Evolutionary conservation across 768 basidiomycete genomes (phyloP).

Genomic region (Trametes punicea): DNA sequence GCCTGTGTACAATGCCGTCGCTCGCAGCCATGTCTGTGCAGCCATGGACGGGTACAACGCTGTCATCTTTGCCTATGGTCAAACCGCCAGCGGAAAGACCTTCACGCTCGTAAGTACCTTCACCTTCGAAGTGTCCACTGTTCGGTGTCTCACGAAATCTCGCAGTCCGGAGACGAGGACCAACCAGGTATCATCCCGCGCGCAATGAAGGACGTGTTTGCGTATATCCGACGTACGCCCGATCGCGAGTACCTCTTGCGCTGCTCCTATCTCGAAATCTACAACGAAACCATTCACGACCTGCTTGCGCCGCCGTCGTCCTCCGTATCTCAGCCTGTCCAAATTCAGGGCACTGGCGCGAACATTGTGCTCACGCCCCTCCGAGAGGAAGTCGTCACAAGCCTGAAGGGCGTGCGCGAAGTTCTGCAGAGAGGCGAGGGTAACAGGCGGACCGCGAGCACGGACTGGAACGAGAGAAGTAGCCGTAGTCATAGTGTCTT

Average conservation of each 20-base stretch:
- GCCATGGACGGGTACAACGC: slow-evolving; percentile 98
- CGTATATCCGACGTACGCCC: slow-evolving; percentile 72
- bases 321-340: slow-evolving; percentile 55
- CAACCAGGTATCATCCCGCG: slow-evolving; percentile 95
- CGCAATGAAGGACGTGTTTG: slow-evolving; percentile 89
- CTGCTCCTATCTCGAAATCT: slow-evolving; percentile 96
- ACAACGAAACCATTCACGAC: slow-evolving; percentile 89
- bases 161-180: slow-evolving; percentile 65
- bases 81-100: slow-evolving; percentile 81
- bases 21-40: slow-evolving; percentile 76
- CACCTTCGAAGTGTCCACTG: background rate
- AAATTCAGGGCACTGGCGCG: slow-evolving; percentile 65
- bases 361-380: slow-evolving; percentile 71
- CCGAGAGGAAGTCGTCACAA: slow-evolving; percentile 91
- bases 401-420: slow-evolving; percentile 79
- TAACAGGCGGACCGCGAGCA: slow-evolving; percentile 85
- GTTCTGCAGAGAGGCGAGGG: slow-evolving; percentile 85
- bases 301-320: slow-evolving; percentile 71
- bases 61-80: slow-evolving; percentile 92
- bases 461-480: slow-evolving; percentile 98
- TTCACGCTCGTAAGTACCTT: slow-evolving; percentile 51
- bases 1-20: slow-evolving; percentile 72
- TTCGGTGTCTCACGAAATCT: background rate
- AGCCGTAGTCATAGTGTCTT: slow-evolving; percentile 95
- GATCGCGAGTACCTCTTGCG: slow-evolving; percentile 89